Evolutionary conservation across 2,329 filamentous ascomycete genomes (phyloP).

Genomic region (Neurospora sp.): DNA sequence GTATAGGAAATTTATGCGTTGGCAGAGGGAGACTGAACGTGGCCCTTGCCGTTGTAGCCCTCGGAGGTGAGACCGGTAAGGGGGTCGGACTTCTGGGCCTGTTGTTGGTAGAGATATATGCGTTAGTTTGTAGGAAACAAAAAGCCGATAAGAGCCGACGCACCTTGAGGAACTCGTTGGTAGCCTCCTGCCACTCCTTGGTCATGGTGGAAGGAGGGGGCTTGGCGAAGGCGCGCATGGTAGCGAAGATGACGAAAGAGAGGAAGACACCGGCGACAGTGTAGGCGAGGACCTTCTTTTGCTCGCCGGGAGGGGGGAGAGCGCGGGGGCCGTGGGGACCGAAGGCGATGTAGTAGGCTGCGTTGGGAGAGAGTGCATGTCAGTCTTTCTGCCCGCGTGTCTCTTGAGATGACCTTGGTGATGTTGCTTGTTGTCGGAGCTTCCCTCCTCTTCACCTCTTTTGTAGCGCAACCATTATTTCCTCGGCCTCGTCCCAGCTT

Average conservation of each 20-base stretch:
- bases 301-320: slow-evolving; percentile 72
- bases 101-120: slow-evolving; percentile 13
- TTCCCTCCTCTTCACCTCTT: background rate
- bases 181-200: slow-evolving; percentile 92
- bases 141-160: slow-evolving; percentile 23
- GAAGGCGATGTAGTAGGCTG: slow-evolving; percentile 99
- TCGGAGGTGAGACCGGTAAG: slow-evolving; percentile 74
- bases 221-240: slow-evolving; percentile 62
- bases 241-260: slow-evolving; percentile 62
- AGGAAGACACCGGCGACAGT: slow-evolving; percentile 57
- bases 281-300: slow-evolving; percentile 67
- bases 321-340: slow-evolving; percentile 92
- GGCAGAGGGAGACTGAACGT: slow-evolving; percentile 61
- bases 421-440: background rate
- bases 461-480: background rate
- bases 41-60: slow-evolving; percentile 68
- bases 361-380: slow-evolving; percentile 22
- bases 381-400: background rate
- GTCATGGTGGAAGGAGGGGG: slow-evolving; percentile 78
- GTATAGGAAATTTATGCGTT: slow-evolving; percentile 28
- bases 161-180: slow-evolving; percentile 91
- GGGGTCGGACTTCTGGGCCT: slow-evolving; percentile 79
- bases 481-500: background rate
- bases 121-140: slow-evolving; percentile 5
- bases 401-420: background rate